Percentiles rank a stretch among this genome's conserved stretches.
These are phyloP conservation scores for Brassica rapa DNA, from an alignment of 345 rosid species.

Conservation along the genomic window DNA sequence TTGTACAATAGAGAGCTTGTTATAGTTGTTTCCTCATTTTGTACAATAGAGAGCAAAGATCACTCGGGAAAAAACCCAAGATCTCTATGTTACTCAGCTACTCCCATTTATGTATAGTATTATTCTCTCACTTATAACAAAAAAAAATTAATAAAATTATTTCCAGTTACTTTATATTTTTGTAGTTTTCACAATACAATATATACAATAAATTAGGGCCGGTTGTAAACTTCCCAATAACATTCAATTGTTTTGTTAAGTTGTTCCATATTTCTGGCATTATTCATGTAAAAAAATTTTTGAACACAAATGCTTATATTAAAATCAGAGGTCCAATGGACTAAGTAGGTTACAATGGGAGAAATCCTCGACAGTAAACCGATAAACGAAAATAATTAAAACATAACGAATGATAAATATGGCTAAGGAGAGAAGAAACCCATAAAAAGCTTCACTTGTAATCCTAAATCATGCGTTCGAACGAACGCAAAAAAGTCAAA, in stretches of 20 bases:
- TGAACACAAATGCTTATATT: no score
- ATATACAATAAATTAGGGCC: not conserved
- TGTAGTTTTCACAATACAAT: not conserved
- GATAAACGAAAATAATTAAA: no score
- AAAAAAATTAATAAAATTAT: not conserved
- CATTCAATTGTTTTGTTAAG: not conserved
- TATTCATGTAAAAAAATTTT: not conserved
- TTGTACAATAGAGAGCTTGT: slow-evolving; percentile 12
- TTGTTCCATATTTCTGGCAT: not conserved
- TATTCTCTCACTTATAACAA: not conserved
- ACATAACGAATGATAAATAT: no score
- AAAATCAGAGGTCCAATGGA: no score
- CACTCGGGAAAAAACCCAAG: not conserved
- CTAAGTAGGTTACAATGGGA: no score
- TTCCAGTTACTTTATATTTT: not conserved
- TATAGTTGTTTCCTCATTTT: slow-evolving; percentile 17
- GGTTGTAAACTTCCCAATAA: not conserved
- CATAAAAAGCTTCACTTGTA: no score
- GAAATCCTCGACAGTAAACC: no score
- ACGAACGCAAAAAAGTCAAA: no score
- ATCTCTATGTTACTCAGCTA: slow-evolving; percentile 3
- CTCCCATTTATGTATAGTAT: slow-evolving; percentile 23
- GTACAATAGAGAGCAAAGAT: slow-evolving; percentile 16
- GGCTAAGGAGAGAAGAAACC: no score
- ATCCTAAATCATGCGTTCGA: no score